Evolutionary conservation across 2,329 filamentous ascomycete species (phyloP), one percentile per base, ranked within the genome.

Genomic region (Ascosphaera apis): DNA sequence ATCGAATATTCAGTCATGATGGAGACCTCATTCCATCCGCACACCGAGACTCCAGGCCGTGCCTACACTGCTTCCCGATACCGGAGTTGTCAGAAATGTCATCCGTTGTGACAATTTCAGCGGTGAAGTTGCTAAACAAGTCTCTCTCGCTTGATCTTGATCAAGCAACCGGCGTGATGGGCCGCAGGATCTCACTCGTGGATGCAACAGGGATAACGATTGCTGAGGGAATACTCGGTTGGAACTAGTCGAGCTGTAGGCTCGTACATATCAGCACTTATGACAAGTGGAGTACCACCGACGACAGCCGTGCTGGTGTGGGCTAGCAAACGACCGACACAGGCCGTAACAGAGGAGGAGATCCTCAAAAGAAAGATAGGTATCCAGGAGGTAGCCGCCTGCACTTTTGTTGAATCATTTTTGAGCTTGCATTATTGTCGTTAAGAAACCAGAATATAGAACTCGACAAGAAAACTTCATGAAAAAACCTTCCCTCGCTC

Each of bases 161-260:
- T 21, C 19, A 21, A 9, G 9, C 19, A 15, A 35, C 12, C 12
- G 38, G 38, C n/a, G 36, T 40, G 35, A 40, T 40, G 15, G 38
- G 38, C 25, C 31, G 38, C 8, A 31, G 38, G 5, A 37, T 40
- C 31, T 40, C 36, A 7, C 34, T 40, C 16, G 36, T 40, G 11
- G 36, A 37, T 34, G 31, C 17, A 25, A 37, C 15, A 9, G 38
- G 38, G 16, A 25, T 30, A 28, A 34, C 31, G 31, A 19, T 40
- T 12, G 38, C 38, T 2, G 38, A 40, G 25, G 38, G 38, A 4
- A 27, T 40, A 11, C 37, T 40, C 18, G 38, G 38, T 16, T 40
- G 36, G 30, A 35, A n/a, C 13, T 27, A 43, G 9, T 9, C 19
- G 9, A 21, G 9, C 19, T 9, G 9, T 21, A 21, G 19, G 19